Conservation (phyloP, 768 basidiomycete genomes). For the Amanita rubescens region DNA sequence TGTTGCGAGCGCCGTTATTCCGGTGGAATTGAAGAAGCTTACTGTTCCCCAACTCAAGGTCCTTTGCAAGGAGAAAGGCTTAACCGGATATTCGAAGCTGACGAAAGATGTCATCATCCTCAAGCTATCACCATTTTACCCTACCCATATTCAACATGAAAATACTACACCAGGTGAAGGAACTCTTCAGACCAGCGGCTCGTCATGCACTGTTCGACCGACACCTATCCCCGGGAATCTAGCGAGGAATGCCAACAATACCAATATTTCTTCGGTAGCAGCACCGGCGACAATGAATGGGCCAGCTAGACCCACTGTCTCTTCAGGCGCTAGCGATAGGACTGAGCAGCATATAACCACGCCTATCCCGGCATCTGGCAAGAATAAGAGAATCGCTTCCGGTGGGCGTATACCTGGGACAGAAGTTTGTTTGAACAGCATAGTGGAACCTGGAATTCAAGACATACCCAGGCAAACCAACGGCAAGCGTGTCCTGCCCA, state of each 20-base stretch:
- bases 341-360: neutral
- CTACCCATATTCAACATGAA: neutral
- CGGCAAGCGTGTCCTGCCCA: neutral
- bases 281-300: neutral
- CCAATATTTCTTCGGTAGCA: too few species aligned
- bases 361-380: neutral
- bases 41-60: slow-evolving; percentile 60
- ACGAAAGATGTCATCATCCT: slow-evolving; percentile 48
- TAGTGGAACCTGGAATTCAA: too few species aligned
- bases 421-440: neutral
- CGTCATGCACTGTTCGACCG: neutral
- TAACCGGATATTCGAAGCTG: slow-evolving; percentile 64
- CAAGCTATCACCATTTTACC: slow-evolving; percentile 29
- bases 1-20: neutral
- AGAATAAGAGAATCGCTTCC: neutral
- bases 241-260: too few species aligned
- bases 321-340: too few species aligned
- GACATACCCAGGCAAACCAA: neutral
- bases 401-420: neutral
- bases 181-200: neutral
- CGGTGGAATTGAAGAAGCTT: slow-evolving; percentile 31
- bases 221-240: too few species aligned
- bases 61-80: slow-evolving; percentile 55
- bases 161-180: neutral
- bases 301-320: neutral